A percentile compares a stretch with the other conserved stretches of the same genome.
Conservation (phyloP, 768 basidiomycete genomes). For the Agaricus subrufescens region DNA sequence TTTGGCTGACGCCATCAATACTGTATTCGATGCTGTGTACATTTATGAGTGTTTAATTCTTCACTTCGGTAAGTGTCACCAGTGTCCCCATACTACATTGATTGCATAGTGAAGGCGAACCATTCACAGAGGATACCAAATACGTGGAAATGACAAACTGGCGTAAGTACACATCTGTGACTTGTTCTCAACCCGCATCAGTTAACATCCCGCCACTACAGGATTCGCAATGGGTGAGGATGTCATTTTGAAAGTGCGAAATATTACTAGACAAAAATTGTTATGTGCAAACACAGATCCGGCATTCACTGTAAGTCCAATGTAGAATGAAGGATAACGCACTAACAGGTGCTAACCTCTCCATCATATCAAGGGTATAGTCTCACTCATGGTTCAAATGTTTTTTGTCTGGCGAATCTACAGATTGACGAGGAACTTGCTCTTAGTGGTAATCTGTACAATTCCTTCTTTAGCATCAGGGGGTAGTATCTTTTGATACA, state of each 20-base stretch:
- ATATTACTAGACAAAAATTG: too few species aligned
- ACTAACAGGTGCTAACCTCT: too few species aligned
- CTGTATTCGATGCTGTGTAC: constrained; percentile 37
- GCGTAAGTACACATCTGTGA: background rate
- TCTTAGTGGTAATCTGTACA: constrained; percentile 13
- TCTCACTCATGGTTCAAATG: constrained; percentile 37
- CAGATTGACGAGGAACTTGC: constrained; percentile 20
- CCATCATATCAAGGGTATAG: constrained; percentile 30
- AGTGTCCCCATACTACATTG: too few species aligned
- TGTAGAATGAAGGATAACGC: too few species aligned
- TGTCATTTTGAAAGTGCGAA: too few species aligned
- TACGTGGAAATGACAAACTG: constrained; percentile 7
- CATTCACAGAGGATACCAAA: constrained; percentile 12
- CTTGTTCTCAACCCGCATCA: too few species aligned
- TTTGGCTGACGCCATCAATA: constrained; percentile 43
- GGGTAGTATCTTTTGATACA: constrained; percentile 7
- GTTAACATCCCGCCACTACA: too few species aligned
- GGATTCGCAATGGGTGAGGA: too few species aligned
- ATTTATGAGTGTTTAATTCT: constrained; percentile 43
- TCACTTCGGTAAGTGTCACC: constrained; percentile 34
- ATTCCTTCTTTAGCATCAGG: constrained; percentile 14
- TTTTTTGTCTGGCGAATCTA: constrained; percentile 39
- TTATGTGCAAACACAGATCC: too few species aligned
- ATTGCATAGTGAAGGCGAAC: background rate
- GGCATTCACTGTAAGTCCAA: too few species aligned